Base-by-base conservation (phyloP, 805 yeast genomes). In the Limtongia smithiae region DNA sequence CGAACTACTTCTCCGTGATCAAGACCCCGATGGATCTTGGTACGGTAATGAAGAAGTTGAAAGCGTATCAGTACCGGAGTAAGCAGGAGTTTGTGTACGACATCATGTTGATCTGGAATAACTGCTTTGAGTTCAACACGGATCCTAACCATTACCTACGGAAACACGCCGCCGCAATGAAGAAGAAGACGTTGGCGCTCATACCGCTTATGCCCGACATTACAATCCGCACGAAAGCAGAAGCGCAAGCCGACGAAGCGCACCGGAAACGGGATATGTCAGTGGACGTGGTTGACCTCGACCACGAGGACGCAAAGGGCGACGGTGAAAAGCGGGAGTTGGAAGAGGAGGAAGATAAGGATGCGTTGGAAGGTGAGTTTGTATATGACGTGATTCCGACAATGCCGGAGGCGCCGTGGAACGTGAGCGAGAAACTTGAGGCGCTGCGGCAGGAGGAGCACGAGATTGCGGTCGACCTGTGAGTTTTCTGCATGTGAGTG, bases 1-100 rank as follows among this genome's bases (percentile, higher is more conserved):
- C 98, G 6, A 93, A 93, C 64, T 93, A 93, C 68, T 88, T 88
- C 57, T 82, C 83, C 48, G 76, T 93, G 36, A 91, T 93, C 61
- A 90, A 88, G 60, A 80, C 79, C 50, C 97, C 99, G 20, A 93
- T 93, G 99, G 99, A 93, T 64, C 72, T 93, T 58, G 90, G 89
- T 62, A 91, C 97, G 0, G 96, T 94, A 12, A 75, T 88, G 81
- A 90, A 89, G 62, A 93, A 91, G 65, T 70, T 94, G 61, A 89
- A 89, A 62, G 72, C 76, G 4, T 80, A 86, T 54, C 91, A 86
- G 60, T 93, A 93, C 67, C 78, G 76, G 53, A 85, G 88, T 36
- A 93, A 93, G 62, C 76, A 80, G 54, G 94, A 85, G 58, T 93
- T 93, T 72, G 95, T 89, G n/a, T 95, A 86, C 63, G 98, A 93